Percentiles rank a stretch among this genome's conserved stretches.
Evolutionary conservation across 495 filamentous ascomycete genomes (phyloP).

Genomic region (Hapsidospora chrysogenum): DNA sequence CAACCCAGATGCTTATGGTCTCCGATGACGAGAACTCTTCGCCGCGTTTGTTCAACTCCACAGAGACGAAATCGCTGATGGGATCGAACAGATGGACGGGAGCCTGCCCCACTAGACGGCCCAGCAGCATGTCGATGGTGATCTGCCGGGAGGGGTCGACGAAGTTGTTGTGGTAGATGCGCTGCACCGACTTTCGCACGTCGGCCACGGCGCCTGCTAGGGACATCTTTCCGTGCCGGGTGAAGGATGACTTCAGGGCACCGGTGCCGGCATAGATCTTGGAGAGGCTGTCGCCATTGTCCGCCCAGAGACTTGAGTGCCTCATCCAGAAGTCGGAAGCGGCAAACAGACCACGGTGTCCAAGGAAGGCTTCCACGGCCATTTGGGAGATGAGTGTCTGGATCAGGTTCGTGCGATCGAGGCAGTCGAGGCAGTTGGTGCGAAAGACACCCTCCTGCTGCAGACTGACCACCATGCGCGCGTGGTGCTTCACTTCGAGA

Average conservation of each 20-base stretch:
- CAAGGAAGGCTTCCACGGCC: conserved; percentile 67
- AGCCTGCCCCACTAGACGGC: conserved; percentile 63
- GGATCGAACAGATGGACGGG: conserved; percentile 84
- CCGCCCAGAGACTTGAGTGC: conserved; percentile 91
- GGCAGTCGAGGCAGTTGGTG: conserved; percentile 90
- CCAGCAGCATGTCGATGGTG: conserved; percentile 83
- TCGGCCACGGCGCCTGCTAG: conserved; percentile 88
- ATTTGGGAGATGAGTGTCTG: conserved; percentile 89
- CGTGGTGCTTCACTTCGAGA: conserved; percentile 1
- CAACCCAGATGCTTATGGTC: conserved; percentile 47
- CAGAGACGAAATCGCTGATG: conserved; percentile 72
- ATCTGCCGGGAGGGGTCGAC: conserved; percentile 83
- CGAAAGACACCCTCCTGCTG: conserved; percentile 91
- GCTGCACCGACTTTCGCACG: conserved; percentile 80
- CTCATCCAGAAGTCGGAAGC: conserved; percentile 72
- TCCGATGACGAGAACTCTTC: conserved; percentile 31
- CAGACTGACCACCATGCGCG: conserved; percentile 48
- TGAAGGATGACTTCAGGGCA: conserved; percentile 88
- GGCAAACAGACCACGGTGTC: conserved; percentile 46
- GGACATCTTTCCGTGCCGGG: conserved; percentile 92
- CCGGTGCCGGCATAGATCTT: conserved; percentile 96
- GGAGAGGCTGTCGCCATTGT: conserved; percentile 89
- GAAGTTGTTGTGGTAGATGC: conserved; percentile 95
- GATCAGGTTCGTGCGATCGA: conserved; percentile 90
- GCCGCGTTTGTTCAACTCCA: conserved; percentile 50